Percentiles rank a stretch among this genome's conserved stretches.
phyloP scores from a whole-genome alignment of 805 yeast species.

The Brettanomyces anomalus region DNA sequence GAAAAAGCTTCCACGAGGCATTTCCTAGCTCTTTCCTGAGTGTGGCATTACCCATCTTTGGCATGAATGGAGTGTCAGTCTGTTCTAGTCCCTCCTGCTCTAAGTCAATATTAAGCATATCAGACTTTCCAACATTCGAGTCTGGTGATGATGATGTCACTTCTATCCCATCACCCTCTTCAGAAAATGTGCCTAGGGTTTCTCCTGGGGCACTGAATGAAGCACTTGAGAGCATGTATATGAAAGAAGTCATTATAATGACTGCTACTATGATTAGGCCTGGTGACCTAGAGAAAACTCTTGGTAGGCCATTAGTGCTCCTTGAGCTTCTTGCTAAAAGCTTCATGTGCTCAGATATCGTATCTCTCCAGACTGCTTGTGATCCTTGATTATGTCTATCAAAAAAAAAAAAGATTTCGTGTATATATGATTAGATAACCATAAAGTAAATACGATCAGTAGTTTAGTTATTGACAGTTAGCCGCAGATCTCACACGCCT shows the following conservation, averaged over 20 bases:
- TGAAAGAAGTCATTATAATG: neutral
- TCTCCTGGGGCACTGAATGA: neutral
- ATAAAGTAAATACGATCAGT: too few species aligned
- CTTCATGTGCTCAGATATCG: too few species aligned
- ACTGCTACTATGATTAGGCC: neutral
- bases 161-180: too few species aligned
- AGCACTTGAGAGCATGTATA: conserved; percentile 1
- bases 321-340: too few species aligned
- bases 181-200: neutral
- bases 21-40: conserved; percentile 71
- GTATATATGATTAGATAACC: too few species aligned
- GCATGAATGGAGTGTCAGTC: conserved; percentile 55
- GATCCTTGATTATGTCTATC: too few species aligned
- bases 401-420: too few species aligned
- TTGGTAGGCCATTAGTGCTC: neutral
- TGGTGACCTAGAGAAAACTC: conserved; percentile 1
- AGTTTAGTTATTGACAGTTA: too few species aligned
- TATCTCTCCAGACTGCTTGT: too few species aligned
- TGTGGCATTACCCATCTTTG: conserved; percentile 78
- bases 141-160: too few species aligned
- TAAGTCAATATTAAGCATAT: neutral
- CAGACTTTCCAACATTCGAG: too few species aligned
- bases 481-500: too few species aligned
- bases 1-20: conserved; percentile 88
- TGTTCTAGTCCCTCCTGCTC: neutral